These are phyloP conservation scores for Trichoderma sp. DNA, from an alignment of 2,329 filamentous ascomycete genomes.

Conservation along the genomic window DNA sequence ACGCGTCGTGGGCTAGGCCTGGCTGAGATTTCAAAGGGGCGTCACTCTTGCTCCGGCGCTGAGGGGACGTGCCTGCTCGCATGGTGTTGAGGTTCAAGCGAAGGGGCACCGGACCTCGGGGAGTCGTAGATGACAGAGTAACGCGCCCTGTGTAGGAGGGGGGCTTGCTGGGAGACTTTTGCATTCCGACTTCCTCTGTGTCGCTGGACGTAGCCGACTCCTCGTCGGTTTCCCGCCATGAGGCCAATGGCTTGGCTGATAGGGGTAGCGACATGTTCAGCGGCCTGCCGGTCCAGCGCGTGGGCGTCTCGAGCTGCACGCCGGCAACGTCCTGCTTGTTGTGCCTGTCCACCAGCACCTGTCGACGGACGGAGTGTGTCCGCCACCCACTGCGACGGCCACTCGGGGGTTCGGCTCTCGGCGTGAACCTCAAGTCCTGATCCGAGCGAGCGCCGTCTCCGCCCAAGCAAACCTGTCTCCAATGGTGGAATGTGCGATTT, in stretches of 20 bases:
- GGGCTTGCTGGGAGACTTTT: slow-evolving; percentile 25
- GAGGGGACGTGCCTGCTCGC: slow-evolving; percentile 6
- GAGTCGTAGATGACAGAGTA: slow-evolving; percentile 33
- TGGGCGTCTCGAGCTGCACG: slow-evolving; percentile 46
- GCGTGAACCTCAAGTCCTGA: slow-evolving; percentile 8
- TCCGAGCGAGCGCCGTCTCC: slow-evolving; percentile 27
- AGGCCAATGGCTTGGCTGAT: slow-evolving; percentile 37
- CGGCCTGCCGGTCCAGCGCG: slow-evolving; percentile 50
- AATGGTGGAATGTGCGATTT: slow-evolving; percentile 38
- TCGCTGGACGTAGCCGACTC: slow-evolving; percentile 31
- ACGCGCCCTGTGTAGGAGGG: slow-evolving; percentile 3
- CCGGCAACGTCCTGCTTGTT: slow-evolving; percentile 31
- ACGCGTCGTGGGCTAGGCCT: background rate
- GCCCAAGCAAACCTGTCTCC: slow-evolving; percentile 36
- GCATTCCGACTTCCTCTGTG: background rate
- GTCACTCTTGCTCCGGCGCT: background rate
- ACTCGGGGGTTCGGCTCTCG: slow-evolving; percentile 19
- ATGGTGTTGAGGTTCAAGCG: slow-evolving; percentile 23
- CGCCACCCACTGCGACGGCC: slow-evolving; percentile 36
- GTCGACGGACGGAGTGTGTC: slow-evolving; percentile 35
- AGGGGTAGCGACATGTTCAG: slow-evolving; percentile 42
- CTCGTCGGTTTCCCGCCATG: slow-evolving; percentile 40
- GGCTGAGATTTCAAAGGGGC: background rate
- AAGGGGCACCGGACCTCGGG: slow-evolving; percentile 31
- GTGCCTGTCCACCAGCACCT: slow-evolving; percentile 33